phyloP scores from a whole-genome alignment of 306 rosid genomes.

The Quercus glauca region DNA sequence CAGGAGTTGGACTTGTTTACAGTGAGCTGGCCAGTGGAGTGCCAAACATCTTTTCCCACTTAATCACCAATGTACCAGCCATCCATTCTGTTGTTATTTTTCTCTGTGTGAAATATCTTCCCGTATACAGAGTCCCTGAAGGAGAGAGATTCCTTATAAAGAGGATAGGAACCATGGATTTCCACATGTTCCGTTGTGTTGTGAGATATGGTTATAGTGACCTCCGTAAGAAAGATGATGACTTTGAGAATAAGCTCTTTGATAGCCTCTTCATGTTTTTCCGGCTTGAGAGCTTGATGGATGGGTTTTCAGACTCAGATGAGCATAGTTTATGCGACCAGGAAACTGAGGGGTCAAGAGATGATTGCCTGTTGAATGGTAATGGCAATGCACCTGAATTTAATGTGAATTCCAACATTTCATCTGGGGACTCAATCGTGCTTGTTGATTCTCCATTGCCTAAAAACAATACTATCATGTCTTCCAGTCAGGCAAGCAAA shows the following conservation, averaged over 20 bases:
- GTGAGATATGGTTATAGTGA: slow-evolving; percentile 91
- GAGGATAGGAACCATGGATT: slow-evolving; percentile 80
- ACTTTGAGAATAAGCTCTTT: slow-evolving; percentile 85
- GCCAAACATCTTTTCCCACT: slow-evolving; percentile 94
- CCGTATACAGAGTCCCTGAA: slow-evolving; percentile 87
- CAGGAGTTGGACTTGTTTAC: slow-evolving; percentile 94
- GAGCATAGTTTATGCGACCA: too few species aligned
- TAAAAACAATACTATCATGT: slow-evolving; percentile 32
- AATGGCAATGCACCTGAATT: slow-evolving; percentile 36
- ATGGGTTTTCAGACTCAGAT: slow-evolving; percentile 85
- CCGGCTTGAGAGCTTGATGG: slow-evolving; percentile 84
- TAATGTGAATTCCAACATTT: slow-evolving; percentile 38
- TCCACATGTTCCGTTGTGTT: slow-evolving; percentile 90
- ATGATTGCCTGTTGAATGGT: slow-evolving; percentile 16
- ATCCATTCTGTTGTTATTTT: slow-evolving; percentile 89
- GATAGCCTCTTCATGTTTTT: slow-evolving; percentile 64
- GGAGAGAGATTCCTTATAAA: slow-evolving; percentile 87
- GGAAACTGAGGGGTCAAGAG: too few species aligned
- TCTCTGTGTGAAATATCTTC: slow-evolving; percentile 93
- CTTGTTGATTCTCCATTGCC: slow-evolving; percentile 44
- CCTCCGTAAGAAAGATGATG: slow-evolving; percentile 75
- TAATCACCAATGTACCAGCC: slow-evolving; percentile 96
- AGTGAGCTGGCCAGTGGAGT: slow-evolving; percentile 98
- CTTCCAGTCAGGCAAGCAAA: slow-evolving; percentile 46
- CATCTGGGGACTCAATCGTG: slow-evolving; percentile 64